Percentiles rank a stretch among this genome's conserved stretches.
Conservation (phyloP, 1,139 yeast genomes). For the Meyerozyma smithsonii region DNA sequence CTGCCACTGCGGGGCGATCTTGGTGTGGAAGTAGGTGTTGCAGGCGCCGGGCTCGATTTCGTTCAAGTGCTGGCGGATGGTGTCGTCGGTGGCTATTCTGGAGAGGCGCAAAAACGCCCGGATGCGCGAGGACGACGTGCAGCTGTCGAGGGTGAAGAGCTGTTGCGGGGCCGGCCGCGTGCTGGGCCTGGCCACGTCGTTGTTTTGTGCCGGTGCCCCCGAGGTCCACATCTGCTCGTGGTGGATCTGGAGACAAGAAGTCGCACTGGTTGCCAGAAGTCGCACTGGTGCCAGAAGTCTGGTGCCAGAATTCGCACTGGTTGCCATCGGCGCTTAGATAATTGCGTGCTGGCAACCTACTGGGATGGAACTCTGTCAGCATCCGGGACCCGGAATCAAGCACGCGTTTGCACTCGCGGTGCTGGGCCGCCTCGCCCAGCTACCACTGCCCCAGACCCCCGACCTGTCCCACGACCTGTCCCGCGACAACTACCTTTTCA, state of each 20-base stretch:
- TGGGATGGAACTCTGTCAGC: neutral
- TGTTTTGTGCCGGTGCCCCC: neutral
- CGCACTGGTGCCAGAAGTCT: no score
- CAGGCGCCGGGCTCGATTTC: conserved; percentile 21
- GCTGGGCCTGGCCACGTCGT: neutral
- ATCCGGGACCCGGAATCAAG: conserved; percentile 1
- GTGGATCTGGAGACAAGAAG: neutral
- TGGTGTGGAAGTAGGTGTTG: conserved; percentile 22
- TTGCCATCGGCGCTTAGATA: neutral
- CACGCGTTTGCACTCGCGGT: neutral
- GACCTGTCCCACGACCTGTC: no score
- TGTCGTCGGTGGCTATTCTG: conserved; percentile 36
- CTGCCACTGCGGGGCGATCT: conserved; percentile 36
- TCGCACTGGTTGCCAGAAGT: no score
- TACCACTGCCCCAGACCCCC: neutral
- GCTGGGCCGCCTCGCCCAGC: neutral
- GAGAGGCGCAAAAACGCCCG: conserved; percentile 37
- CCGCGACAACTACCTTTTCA: neutral
- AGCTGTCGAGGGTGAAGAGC: conserved; percentile 26
- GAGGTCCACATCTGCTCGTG: neutral
- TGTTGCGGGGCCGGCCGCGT: conserved; percentile 2
- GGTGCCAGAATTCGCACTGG: no score
- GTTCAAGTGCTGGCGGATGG: conserved; percentile 35
- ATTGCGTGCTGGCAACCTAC: neutral
- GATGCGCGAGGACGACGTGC: conserved; percentile 30